Evolutionary conservation across 2,329 filamentous ascomycete species (phyloP), one percentile per base, ranked within the genome.

Genomic region (Ceratocystis cacaofunesta): DNA sequence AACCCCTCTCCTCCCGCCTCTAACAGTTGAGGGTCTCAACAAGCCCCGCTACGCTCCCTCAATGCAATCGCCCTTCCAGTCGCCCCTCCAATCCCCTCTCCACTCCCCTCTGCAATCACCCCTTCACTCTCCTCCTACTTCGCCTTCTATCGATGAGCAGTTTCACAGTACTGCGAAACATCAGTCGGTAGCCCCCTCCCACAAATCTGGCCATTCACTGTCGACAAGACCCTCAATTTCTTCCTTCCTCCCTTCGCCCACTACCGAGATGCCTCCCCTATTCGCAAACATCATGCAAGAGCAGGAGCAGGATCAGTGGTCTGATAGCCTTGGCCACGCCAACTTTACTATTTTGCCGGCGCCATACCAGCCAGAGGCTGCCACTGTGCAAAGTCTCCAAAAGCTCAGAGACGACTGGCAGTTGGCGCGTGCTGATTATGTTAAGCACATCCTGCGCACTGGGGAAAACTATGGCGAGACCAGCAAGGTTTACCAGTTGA

Each of bases 381-480:
- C 83, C 68, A 84, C 87, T 69, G 72, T 85, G 8, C 79, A 82
- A 3, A 73, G 78, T 0, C 75, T 84, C 30, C 81, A 81, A 43
- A 81, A 85, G 71, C 79, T 96, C 62, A 85, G 88, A 63, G 79
- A 83, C 5, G 88, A 95, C 71, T 96, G 92, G 91, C 87, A 92
- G 70, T 76, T 83, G 43, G 92, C 92, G 32, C 84, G 90, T 62
- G 83, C 84, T 73, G 94, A 95, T 73, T 96, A 92, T 76, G 89
- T 89, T 69, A 92, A 92, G 74, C 92, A 96, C 71, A 83, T 95
- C 22, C 88, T 90, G 10, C 88, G 90, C 66, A 94, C 89, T 0
- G 88, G 89, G 65, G 92, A 96, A 75, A 90, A 96, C 75, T 95
- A 95, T 70, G 91, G 92, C 17, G 80, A 86, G 43, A 96, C 90